Base-by-base conservation (phyloP, 352 stramenopile species). In the Phytophthora crassamura region DNA sequence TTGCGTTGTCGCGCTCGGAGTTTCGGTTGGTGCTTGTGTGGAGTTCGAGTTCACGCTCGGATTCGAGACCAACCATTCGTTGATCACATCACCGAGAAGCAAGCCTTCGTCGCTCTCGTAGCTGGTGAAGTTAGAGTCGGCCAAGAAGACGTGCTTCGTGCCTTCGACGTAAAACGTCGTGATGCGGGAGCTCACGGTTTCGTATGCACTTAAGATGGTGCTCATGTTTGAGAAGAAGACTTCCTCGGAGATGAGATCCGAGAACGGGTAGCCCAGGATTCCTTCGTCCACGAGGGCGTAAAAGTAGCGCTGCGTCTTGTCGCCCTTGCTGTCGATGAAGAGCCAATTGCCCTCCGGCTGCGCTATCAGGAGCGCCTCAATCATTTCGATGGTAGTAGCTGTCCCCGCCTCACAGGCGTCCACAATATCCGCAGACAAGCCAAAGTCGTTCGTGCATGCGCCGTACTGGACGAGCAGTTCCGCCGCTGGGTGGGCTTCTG, bases 271-370 rank as follows among this genome's bases (percentile, higher is more conserved):
- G 11, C 64, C 70, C 16, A 78, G 33, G 30, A 91, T 75, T 18
- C 80, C 80, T 42, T 88, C 59, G 8, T 80, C 59, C 16, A 89
- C 36, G 14, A 90, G 69, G 38, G 78, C 68, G 64, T 89, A 91
- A 64, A 84, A 91, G 28, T 77, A 74, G 9, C 80, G 74, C 62
- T 91, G 83, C 4, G 68, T 84, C 32, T 64, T 64, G 64, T 91
- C 83, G 50, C 43, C 71, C 49, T 82, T 88, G 64, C 77, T 90
- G 60, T 87, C 51, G 53, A 88, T 74, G 52, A 85, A 88, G 10
- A 91, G 48, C 83, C 83, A 91, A 42, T 86, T 68, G 38, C 59
- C 64, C 33, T 58, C 69, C 14, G 78, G 53, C 15, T 72, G 69
- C 12, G 55, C 49, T 33, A 82, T 51, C 28, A 90, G 56, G 38